A percentile compares a stretch with the other conserved stretches of the same genome.
Evolutionary conservation across 2,329 filamentous ascomycete genomes (phyloP).

Genomic region (Arthrobotrys pseudoclavata): DNA sequence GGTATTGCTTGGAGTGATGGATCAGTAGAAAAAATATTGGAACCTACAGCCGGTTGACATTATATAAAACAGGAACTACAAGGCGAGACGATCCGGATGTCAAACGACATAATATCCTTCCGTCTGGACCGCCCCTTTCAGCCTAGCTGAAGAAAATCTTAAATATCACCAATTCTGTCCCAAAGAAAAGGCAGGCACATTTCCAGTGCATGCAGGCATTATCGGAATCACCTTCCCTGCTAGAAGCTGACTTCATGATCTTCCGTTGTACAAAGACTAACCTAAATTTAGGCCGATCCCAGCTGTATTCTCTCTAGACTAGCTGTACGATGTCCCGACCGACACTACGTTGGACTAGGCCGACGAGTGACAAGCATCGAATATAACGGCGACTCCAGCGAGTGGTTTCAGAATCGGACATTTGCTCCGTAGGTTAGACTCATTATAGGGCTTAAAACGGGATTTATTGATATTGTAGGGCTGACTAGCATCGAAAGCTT

Average conservation of each 20-base stretch:
- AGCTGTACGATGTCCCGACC: background rate
- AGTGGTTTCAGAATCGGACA: background rate
- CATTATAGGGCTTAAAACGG: background rate
- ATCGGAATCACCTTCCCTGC: constrained; percentile 27
- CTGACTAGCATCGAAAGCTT: constrained; percentile 1
- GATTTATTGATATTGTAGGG: constrained; percentile 7
- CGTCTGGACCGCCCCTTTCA: constrained; percentile 2
- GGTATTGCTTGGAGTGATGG: too few species aligned
- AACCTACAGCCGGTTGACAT: background rate
- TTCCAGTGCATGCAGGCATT: background rate
- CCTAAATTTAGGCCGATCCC: background rate
- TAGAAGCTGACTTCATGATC: constrained; percentile 16
- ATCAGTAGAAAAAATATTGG: too few species aligned
- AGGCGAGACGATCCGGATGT: background rate
- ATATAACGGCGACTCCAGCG: constrained; percentile 5
- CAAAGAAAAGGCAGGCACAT: constrained; percentile 3
- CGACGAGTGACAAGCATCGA: background rate
- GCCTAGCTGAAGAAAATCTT: background rate
- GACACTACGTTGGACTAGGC: background rate
- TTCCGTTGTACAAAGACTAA: constrained; percentile 24
- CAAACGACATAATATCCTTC: background rate
- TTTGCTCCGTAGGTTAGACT: constrained; percentile 1
- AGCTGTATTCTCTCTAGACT: background rate
- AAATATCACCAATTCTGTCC: constrained; percentile 23
- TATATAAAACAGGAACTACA: constrained; percentile 6